A percentile compares a stretch with the other conserved stretches of the same genome.
phyloP scores from a whole-genome alignment of 2,329 filamentous ascomycete genomes.

The Chalara sp. region DNA sequence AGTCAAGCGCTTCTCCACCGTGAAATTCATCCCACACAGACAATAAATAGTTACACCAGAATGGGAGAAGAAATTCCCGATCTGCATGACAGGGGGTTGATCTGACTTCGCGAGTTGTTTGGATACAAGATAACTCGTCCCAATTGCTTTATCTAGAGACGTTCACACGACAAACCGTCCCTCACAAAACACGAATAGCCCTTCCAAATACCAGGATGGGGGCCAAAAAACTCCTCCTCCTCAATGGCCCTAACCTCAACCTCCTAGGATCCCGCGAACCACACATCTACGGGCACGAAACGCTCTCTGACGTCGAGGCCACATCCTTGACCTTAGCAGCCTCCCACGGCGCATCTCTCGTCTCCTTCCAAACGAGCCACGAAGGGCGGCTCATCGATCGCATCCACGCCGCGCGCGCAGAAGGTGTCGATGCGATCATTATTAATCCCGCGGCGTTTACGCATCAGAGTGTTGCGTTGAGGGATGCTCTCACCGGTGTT shows the following conservation, averaged over 20 bases:
- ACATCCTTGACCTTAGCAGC: constrained; percentile 14
- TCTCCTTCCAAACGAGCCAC: constrained; percentile 68
- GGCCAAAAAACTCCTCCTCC: constrained; percentile 52
- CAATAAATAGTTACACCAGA: too few species aligned
- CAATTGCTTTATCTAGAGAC: background rate
- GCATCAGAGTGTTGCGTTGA: constrained; percentile 68
- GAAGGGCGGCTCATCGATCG: constrained; percentile 45
- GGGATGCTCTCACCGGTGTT: constrained; percentile 67
- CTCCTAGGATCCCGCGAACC: constrained; percentile 71
- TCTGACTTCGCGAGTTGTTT: background rate
- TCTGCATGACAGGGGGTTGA: background rate
- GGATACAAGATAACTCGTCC: too few species aligned
- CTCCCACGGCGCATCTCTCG: constrained; percentile 33
- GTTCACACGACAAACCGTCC: background rate
- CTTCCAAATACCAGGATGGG: constrained; percentile 22
- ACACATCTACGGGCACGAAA: constrained; percentile 63
- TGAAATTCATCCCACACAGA: too few species aligned
- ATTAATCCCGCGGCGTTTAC: constrained; percentile 74
- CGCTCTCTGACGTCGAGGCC: constrained; percentile 51
- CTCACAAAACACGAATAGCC: background rate
- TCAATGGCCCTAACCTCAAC: constrained; percentile 81
- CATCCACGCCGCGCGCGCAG: constrained; percentile 55
- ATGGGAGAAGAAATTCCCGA: background rate
- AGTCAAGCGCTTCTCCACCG: background rate
- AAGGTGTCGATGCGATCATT: constrained; percentile 55